Evolutionary conservation across 2,329 filamentous ascomycete species (phyloP).

Genomic region (Metarhizium anisopliae): DNA sequence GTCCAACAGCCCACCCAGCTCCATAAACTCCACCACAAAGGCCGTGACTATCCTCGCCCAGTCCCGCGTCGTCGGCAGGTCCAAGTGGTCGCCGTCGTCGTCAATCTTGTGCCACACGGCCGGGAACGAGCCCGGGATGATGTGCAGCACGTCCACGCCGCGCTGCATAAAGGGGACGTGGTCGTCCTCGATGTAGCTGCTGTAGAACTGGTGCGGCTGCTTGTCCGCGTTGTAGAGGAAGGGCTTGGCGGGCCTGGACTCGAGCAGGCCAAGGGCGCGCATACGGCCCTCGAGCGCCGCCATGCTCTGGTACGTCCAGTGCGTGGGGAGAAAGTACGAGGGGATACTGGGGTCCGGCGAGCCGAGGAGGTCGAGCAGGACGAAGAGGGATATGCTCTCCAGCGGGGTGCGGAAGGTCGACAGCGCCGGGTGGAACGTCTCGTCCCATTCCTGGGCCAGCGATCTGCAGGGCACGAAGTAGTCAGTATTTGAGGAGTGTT

Average conservation of each 20-base stretch:
- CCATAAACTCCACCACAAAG: slow-evolving; percentile 89
- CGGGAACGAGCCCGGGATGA: slow-evolving; percentile 73
- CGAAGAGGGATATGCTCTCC: slow-evolving; percentile 74
- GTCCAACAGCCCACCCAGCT: slow-evolving; percentile 43
- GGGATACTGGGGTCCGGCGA: slow-evolving; percentile 59
- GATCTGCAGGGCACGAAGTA: slow-evolving; percentile 31
- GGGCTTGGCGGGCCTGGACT: slow-evolving; percentile 38
- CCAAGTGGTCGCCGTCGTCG: slow-evolving; percentile 78
- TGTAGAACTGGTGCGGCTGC: slow-evolving; percentile 33
- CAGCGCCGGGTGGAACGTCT: slow-evolving; percentile 55
- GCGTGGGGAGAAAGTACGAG: slow-evolving; percentile 81
- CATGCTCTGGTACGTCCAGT: slow-evolving; percentile 84
- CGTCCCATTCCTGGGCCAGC: slow-evolving; percentile 76
- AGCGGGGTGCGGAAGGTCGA: slow-evolving; percentile 70
- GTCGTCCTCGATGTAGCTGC: slow-evolving; percentile 65
- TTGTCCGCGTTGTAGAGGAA: slow-evolving; percentile 63
- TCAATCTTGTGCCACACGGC: slow-evolving; percentile 81
- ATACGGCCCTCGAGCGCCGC: slow-evolving; percentile 66
- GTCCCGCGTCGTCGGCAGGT: slow-evolving; percentile 70
- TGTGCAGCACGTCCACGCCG: slow-evolving; percentile 80
- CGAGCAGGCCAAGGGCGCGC: slow-evolving; percentile 55
- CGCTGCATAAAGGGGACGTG: slow-evolving; percentile 83
- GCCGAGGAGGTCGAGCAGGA: slow-evolving; percentile 87
- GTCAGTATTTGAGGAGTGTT: background rate
- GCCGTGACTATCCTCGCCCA: slow-evolving; percentile 79